Evolutionary conservation across 768 basidiomycete genomes (phyloP), one percentile per base, ranked within the genome.

Genomic region (Calvatia gigantea): DNA sequence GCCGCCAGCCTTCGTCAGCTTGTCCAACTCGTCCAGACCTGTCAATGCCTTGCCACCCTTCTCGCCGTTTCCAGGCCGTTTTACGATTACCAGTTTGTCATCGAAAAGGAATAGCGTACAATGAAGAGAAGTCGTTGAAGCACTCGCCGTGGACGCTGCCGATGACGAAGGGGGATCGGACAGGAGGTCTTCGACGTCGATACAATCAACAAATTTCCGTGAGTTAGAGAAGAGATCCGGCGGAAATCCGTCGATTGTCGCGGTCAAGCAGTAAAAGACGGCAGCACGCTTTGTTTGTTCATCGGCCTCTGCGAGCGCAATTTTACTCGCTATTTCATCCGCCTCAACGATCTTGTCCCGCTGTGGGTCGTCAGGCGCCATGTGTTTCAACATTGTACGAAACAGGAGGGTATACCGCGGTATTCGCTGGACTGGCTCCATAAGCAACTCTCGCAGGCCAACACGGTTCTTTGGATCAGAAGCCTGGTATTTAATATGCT

Each of bases 401-500:
- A 96, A 92, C 61, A 98, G 79, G 23, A 98, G 76, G 1, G 93
- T 95, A 70, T 98, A 98, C 60, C 96, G 80, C 3, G 95, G 94
- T 64, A 98, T 93, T 31, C 95, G 85, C 65, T 98, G 95, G 4
- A 97, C 92, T 14, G 95, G 95, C 61, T 98, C 95, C 86, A 96
- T 96, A 19, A 98, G 78, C 46, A 97, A 81, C 67, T 96, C 94
- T 25, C 94, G 82, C 52, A 98, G 75, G 41, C 91, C 94, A 54
- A 96, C 82, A 37, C 93, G 89, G 66, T 91, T 94, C 62, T 80
- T 79, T 28, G 78, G 69, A 61, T 91, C 91, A 19, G 83, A 74
- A 14, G 82, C 82, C 59, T 87, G 84, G 66, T 95, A 96, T 75
- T 96, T 94, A 69, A 92, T 86, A 55, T 86, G 86, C 91, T 94